These are phyloP conservation scores for Puccinia novopanici DNA, from an alignment of 1,284 basidiomycete species.

Conservation along the genomic window DNA sequence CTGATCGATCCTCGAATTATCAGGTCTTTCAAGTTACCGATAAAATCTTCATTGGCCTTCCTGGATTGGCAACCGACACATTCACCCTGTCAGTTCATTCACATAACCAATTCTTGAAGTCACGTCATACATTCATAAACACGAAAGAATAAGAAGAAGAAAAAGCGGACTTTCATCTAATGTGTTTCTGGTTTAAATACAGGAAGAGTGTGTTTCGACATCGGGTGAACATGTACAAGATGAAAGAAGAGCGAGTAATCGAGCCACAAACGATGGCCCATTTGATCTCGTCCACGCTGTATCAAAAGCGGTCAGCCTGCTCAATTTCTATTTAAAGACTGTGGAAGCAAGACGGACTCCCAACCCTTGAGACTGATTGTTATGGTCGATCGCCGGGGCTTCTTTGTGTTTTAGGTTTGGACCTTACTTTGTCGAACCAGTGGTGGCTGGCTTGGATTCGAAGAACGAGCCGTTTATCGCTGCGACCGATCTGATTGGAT, in stretches of 20 bases:
- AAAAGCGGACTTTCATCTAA: background rate
- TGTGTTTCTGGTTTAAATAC: background rate
- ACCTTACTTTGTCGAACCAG: constrained; percentile 95
- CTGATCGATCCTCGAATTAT: background rate
- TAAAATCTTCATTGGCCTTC: constrained; percentile 85
- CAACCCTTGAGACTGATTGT: background rate
- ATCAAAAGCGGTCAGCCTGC: constrained; percentile 74
- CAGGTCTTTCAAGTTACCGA: constrained; percentile 87
- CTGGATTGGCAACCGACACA: constrained; percentile 91
- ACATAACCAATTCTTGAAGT: background rate
- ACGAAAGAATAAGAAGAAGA: too few relatives aligned
- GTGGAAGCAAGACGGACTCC: too few relatives aligned
- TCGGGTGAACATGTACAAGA: constrained; percentile 97
- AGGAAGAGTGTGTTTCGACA: constrained; percentile 78
- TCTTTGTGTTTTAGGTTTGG: constrained; percentile 68
- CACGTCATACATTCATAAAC: background rate
- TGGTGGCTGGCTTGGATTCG: constrained; percentile 83
- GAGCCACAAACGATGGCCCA: constrained; percentile 95
- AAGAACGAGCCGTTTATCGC: constrained; percentile 90
- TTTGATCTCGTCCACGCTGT: constrained; percentile 93
- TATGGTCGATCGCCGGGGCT: background rate
- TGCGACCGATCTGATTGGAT: constrained; percentile 93
- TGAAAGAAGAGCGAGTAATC: constrained; percentile 98
- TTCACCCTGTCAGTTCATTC: constrained; percentile 70
- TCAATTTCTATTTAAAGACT: background rate